Base-by-base conservation (phyloP, 129 eudicot genomes). In the Lactuca sativa region DNA sequence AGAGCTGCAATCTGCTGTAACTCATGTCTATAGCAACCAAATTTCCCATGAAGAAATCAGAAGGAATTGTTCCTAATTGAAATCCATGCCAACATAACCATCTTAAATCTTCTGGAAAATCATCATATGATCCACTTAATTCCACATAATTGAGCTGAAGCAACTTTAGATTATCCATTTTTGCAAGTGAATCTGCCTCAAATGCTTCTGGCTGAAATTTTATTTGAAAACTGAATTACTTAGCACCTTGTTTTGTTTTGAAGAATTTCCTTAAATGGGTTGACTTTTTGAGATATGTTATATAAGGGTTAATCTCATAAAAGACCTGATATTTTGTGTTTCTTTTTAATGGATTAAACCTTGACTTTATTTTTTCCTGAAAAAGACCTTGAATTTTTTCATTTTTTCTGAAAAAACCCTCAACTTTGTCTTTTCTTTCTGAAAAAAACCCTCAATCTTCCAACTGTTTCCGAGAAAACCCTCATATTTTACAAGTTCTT, bases 81-180 rank as follows among this genome's bases (percentile, higher is more conserved):
- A 67, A 71, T 58, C 71, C 74, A 66, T n/a, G 74, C 85, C 81
- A 81, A 10, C 61, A 58, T 0, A 81, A 53, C 67, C 74, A 81
- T 44, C 71, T 75, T 56, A 81, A 18, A 16, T 47, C 64, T 56
- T 59, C 56, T 0, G 81, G 74, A 56, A 81, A 65, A 21, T 81
- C 36, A 10, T 75, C 63, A 55, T 75, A 71, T 5, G 36, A 2
- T 32, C 81, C 85, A 6, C 1, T 37, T 6, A 81, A 34, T 36
- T 52, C 16, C 49, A 81, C 78, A 58, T 64, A 53, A 3, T 66
- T 74, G 2, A 81, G 78, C 10, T 71, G 74, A 17, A 81, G 81
- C 30, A 65, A 13, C n/a, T 56, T 81, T 16, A 81, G 7, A 4
- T 53, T 64, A 7, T 70, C 38, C 81, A 75, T 81, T 56, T 18